Evolutionary conservation across 1,139 yeast species (phyloP), one percentile per base, ranked within the genome.

Genomic region (Lodderomyces oxycetoniae): DNA sequence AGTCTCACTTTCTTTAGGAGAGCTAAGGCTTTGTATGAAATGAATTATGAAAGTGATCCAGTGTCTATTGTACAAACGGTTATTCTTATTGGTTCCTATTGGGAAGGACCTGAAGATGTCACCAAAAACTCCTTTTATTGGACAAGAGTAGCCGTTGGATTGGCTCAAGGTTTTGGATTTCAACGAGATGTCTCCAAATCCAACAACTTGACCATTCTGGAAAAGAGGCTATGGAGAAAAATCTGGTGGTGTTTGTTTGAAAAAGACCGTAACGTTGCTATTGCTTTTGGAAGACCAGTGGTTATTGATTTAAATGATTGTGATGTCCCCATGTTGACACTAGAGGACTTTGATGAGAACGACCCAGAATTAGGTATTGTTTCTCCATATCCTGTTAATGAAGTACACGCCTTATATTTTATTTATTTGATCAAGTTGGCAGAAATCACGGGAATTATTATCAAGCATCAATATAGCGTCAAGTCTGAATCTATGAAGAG

Each of bases 211-310:
- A 43, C 63, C 12, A 25, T 33, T 1, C 41, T 49, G 13, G 84
- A 79, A 37, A 74, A 75, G 49, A 71, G 74, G 39, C 59, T 78
- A 37, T 78, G 85, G 76, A 70, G 81, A 44, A 63, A 88, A 33
- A 69, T 83, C 15, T 85, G 91, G 89, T 85, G 95, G 95, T 69
- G 81, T 40, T 59, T 84, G 17, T 82, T 81, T 53, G 76, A 77
- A 40, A 78, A 84, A 47, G 94, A 84, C 55, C 62, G 88, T 14
- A 67, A 75, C 38, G 77, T 78, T 4, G 79, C 86, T n/a, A 72
- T 82, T 37, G 87, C 89, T 0, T 78, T 80, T 56, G 91, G 93
- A 11, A 65, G 91, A 42, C 93, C 94, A 0, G 64, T 74, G 8
- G 67, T 73, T 43, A 79, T 85, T 36, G 81, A 79, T 47, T 63